Base-by-base conservation (phyloP, 129 eudicot species). In the Gnaphalium uliginosum region DNA sequence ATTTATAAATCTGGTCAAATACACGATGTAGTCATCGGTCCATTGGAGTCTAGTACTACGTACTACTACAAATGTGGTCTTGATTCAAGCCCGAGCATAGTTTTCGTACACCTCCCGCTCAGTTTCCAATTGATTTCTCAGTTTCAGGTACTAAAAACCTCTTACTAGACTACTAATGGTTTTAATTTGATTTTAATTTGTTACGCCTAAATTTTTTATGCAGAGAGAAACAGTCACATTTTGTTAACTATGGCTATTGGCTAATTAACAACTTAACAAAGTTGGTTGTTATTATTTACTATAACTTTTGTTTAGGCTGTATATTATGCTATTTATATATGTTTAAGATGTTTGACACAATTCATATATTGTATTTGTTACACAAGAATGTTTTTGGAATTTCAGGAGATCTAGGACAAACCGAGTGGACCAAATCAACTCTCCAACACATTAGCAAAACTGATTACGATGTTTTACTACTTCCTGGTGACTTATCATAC, bases 351-450 rank as follows among this genome's bases (percentile, higher is more conserved):
- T 32, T 32, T 0, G 35, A 4, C 37, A 32, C 37, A 4, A 32
- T 32, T 32, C n/a, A n/a, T n/a, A n/a, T n/a, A n/a, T n/a, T n/a
- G n/a, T n/a, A n/a, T 30, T 57, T 37, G 30, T 72, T 22, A 58
- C 76, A 58, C 21, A 73, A 23, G 19, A 37, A 37, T 0, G 24
- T n/a, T 25, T 75, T 64, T 50, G 51, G n/a, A 39, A 68, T 77
- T 50, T 66, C 79, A 86, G 97, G 97, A 29, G 97, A 91, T 69
- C 80, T 91, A 9, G 97, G 97, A 18, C 97, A 91, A 78, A 88
- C 97, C 0, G 90, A 76, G 15, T 87, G 92, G 92, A 91, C 97
- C 6, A 62, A 43, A 8, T 79, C 90, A 17, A 91, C 97, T 17
- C 86, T 91, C 6, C 65, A 89, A 25, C 97, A 83, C 41, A 89